A percentile compares a stretch with the other conserved stretches of the same genome.
Conservation (phyloP, 2,329 filamentous ascomycete species). For the Apiospora aurea region DNA sequence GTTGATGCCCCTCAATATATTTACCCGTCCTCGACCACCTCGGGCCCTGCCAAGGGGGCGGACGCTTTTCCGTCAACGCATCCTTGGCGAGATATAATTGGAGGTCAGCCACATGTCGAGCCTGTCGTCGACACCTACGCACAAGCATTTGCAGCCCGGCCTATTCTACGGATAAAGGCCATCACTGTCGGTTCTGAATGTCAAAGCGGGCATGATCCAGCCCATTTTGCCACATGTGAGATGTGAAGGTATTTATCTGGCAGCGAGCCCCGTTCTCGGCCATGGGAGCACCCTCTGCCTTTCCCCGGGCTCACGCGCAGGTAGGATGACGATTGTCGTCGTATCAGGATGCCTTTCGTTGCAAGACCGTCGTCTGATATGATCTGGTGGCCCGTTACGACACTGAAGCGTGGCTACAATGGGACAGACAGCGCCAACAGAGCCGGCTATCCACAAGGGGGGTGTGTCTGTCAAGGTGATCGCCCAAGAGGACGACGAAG, state of each 20-base stretch:
- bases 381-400: background rate
- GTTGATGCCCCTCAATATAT: conserved; percentile 1
- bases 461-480: background rate
- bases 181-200: background rate
- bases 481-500: too few species aligned
- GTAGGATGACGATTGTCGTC: too few species aligned
- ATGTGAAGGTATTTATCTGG: background rate
- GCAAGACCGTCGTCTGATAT: background rate
- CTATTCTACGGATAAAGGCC: background rate
- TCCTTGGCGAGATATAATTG: background rate
- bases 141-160: background rate
- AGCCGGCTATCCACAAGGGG: background rate
- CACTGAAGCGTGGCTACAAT: background rate
- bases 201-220: background rate
- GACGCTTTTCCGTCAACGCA: background rate
- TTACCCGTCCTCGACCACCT: background rate
- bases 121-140: background rate
- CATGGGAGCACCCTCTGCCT: too few species aligned
- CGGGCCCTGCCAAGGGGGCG: background rate
- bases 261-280: background rate
- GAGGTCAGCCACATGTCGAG: background rate
- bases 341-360: background rate
- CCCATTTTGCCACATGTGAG: background rate
- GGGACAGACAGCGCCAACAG: background rate
- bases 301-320: background rate